Conservation (phyloP, 345 rosid species). For the Xanthoceras sorbifolium region DNA sequence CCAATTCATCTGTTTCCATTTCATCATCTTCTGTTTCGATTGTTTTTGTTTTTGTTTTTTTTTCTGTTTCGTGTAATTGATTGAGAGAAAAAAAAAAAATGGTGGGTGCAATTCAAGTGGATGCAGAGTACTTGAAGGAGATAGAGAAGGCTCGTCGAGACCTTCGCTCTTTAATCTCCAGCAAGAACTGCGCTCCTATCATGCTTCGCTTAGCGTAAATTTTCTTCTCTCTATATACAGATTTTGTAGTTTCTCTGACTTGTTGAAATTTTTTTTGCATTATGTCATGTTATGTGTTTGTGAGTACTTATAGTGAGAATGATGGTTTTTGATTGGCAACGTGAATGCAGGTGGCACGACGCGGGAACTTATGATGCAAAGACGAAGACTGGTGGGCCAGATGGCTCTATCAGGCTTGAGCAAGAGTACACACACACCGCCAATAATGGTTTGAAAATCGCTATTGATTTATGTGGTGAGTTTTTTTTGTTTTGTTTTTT, state of each 20-base stretch:
- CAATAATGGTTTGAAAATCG: slow-evolving; percentile 65
- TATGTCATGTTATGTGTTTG: not conserved
- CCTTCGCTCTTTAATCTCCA: slow-evolving; percentile 76
- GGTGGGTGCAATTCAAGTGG: slow-evolving; percentile 36
- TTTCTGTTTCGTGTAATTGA: not conserved
- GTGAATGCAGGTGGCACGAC: slow-evolving; percentile 68
- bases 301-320: not conserved
- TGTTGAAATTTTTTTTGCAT: not conserved
- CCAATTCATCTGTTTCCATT: not conserved
- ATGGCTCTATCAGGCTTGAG: slow-evolving; percentile 73
- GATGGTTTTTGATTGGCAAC: not conserved
- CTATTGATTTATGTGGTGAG: slow-evolving; percentile 76
- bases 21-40: not conserved
- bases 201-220: slow-evolving; percentile 93
- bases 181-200: slow-evolving; percentile 70
- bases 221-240: not conserved
- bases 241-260: not conserved
- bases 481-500: not conserved
- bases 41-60: not conserved
- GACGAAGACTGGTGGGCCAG: slow-evolving; percentile 81
- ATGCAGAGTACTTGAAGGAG: slow-evolving; percentile 64
- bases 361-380: slow-evolving; percentile 90
- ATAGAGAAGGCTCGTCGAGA: slow-evolving; percentile 68
- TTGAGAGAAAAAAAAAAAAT: slow-evolving; percentile 15
- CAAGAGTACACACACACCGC: slow-evolving; percentile 49